A percentile compares a stretch with the other conserved stretches of the same genome.
phyloP scores from a whole-genome alignment of 2,329 filamentous ascomycete genomes.

The Sarocladium oryzae region DNA sequence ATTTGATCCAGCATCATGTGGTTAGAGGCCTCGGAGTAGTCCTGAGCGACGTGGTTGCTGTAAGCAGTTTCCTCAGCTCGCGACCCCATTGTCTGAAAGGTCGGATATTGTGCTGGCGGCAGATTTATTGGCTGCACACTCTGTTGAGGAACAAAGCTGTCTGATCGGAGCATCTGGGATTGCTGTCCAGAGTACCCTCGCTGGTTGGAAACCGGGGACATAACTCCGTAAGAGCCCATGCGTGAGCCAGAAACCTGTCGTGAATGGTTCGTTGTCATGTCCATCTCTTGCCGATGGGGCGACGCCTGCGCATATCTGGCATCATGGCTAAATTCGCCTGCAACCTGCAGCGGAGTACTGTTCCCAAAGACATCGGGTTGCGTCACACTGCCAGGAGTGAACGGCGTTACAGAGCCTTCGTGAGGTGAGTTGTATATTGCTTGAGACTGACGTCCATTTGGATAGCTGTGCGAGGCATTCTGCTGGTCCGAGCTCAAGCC shows the following conservation, averaged over 20 bases:
- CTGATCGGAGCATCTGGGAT: not conserved
- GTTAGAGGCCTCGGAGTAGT: constrained; percentile 40
- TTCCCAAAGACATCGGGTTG: not conserved
- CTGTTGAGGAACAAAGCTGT: constrained; percentile 49
- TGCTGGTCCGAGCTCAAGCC: not conserved
- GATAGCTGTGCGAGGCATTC: not conserved
- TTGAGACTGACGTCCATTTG: constrained; percentile 3
- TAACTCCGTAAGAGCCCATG: constrained; percentile 42
- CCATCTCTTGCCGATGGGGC: not conserved
- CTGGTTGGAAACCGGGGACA: constrained; percentile 46
- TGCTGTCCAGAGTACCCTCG: constrained; percentile 42
- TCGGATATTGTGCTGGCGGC: constrained; percentile 51
- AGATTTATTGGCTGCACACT: constrained; percentile 58
- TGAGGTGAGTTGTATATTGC: not conserved
- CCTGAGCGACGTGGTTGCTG: constrained; percentile 19
- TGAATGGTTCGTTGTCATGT: not conserved
- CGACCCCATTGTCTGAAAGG: constrained; percentile 25
- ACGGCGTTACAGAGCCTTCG: constrained; percentile 4
- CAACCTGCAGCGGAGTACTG: not conserved
- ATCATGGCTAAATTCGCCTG: not conserved
- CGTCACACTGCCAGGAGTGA: not conserved
- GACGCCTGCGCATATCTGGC: not conserved
- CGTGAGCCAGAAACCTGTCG: not conserved
- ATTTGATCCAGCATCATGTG: constrained; percentile 57
- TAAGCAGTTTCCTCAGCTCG: constrained; percentile 25